phyloP scores from a whole-genome alignment of 2,329 filamentous ascomycete species.

The Pseudocercospora crystallina region DNA sequence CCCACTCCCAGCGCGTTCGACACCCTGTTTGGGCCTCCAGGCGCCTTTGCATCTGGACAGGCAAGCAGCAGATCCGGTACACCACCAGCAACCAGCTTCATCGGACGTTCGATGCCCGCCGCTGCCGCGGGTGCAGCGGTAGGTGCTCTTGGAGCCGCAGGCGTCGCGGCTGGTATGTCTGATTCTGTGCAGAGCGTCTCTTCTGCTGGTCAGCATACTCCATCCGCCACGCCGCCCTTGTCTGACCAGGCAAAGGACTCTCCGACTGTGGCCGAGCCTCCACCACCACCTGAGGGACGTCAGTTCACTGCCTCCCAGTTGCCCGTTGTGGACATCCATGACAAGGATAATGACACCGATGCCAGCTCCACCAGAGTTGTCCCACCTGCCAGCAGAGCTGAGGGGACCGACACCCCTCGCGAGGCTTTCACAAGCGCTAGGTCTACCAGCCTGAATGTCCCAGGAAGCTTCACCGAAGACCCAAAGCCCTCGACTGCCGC shows the following conservation, averaged over 20 bases:
- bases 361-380: slow-evolving; percentile 58
- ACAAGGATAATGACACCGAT: slow-evolving; percentile 33
- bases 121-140: slow-evolving; percentile 11
- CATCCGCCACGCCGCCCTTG: slow-evolving; percentile 62
- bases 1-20: slow-evolving; percentile 39
- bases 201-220: slow-evolving; percentile 48
- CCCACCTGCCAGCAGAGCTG: slow-evolving; percentile 35
- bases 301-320: slow-evolving; percentile 77
- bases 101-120: slow-evolving; percentile 22
- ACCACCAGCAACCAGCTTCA: slow-evolving; percentile 35
- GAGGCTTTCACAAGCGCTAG: slow-evolving; percentile 15
- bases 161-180: slow-evolving; percentile 24
- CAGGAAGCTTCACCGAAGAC: slow-evolving; percentile 20
- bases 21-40: slow-evolving; percentile 40
- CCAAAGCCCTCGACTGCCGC: slow-evolving; percentile 19
- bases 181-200: slow-evolving; percentile 30
- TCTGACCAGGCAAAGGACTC: slow-evolving; percentile 51
- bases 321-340: slow-evolving; percentile 63
- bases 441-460: slow-evolving; percentile 4
- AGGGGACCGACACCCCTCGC: slow-evolving; percentile 27
- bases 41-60: slow-evolving; percentile 40
- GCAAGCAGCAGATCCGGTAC: slow-evolving; percentile 28
- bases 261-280: slow-evolving; percentile 58
- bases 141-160: slow-evolving; percentile 8
- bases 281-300: slow-evolving; percentile 69